A percentile compares a stretch with the other conserved stretches of the same genome.
phyloP scores from a whole-genome alignment of 352 stramenopile genomes.

The Phytophthora macrochlamydospora region DNA sequence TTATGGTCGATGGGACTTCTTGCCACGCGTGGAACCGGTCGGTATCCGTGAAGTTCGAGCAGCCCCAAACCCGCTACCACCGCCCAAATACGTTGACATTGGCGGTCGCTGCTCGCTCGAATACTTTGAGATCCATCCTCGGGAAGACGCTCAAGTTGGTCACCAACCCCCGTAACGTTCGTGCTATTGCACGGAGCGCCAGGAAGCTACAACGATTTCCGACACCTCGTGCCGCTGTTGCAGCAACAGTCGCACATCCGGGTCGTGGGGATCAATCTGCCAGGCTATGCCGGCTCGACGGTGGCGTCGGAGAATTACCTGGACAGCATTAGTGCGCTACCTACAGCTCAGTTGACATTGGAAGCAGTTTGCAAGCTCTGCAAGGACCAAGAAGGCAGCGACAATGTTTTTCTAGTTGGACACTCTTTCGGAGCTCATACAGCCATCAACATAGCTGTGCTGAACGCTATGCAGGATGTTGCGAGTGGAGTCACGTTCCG shows the following conservation, averaged over 20 bases:
- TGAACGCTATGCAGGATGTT: conserved; percentile 20
- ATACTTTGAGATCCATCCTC: conserved; percentile 35
- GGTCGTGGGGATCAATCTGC: conserved; percentile 63
- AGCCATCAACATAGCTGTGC: conserved; percentile 51
- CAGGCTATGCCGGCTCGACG: conserved; percentile 47
- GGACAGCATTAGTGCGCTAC: conserved; percentile 36
- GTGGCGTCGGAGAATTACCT: conserved; percentile 34
- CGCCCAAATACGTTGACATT: conserved; percentile 33
- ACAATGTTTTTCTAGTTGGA: conserved; percentile 48
- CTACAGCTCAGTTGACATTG: conserved; percentile 34
- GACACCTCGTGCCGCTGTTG: conserved; percentile 52
- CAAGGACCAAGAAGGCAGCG: conserved; percentile 11
- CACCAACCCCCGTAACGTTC: conserved; percentile 32
- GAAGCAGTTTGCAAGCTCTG: conserved; percentile 39
- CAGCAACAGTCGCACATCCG: conserved; percentile 29
- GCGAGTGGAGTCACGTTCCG: conserved; percentile 11
- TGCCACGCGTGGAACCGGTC: conserved; percentile 18
- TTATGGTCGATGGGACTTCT: conserved; percentile 19
- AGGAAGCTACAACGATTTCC: conserved; percentile 59
- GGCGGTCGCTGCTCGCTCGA: conserved; percentile 37
- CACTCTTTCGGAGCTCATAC: conserved; percentile 62
- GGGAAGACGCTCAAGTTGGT: not conserved
- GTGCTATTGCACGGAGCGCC: conserved; percentile 65
- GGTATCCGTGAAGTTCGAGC: conserved; percentile 14
- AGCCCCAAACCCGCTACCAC: conserved; percentile 32